Evolutionary conservation across 768 basidiomycete genomes (phyloP).

Genomic region (Lactarius sp.): DNA sequence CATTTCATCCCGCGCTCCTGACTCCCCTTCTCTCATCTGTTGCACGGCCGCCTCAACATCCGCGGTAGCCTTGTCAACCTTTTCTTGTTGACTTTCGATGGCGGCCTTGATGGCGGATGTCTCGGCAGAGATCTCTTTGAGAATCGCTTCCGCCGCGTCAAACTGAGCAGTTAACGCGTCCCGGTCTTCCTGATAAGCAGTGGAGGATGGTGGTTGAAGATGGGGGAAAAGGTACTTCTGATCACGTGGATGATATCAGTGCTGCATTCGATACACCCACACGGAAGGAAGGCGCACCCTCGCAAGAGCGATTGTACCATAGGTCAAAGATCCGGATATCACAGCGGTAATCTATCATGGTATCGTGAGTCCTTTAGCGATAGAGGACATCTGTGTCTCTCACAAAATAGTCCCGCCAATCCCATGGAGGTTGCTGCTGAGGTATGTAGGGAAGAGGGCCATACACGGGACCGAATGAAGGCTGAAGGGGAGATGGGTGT

Average conservation of each 20-base stretch:
- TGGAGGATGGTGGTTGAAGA: slow-evolving; percentile 79
- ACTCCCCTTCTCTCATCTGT: slow-evolving; percentile 75
- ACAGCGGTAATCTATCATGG: slow-evolving; percentile 79
- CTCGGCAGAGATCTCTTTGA: slow-evolving; percentile 77
- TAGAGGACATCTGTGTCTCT: slow-evolving; percentile 31
- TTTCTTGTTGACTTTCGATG: slow-evolving; percentile 71
- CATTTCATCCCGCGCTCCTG: slow-evolving; percentile 80
- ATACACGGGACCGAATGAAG: slow-evolving; percentile 42
- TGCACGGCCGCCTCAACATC: slow-evolving; percentile 68
- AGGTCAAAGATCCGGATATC: slow-evolving; percentile 79
- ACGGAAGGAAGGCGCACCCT: slow-evolving; percentile 42
- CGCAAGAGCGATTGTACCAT: slow-evolving; percentile 75
- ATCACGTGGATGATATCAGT: slow-evolving; percentile 11
- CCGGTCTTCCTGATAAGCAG: slow-evolving; percentile 86
- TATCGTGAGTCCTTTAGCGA: slow-evolving; percentile 12
- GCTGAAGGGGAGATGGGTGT: slow-evolving; percentile 21
- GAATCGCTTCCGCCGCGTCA: slow-evolving; percentile 75
- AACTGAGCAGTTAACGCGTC: slow-evolving; percentile 84
- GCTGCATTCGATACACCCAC: not conserved
- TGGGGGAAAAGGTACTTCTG: slow-evolving; percentile 92
- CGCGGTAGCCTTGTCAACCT: slow-evolving; percentile 63
- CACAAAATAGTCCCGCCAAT: slow-evolving; percentile 98
- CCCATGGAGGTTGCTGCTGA: slow-evolving; percentile 55
- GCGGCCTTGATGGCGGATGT: slow-evolving; percentile 65
- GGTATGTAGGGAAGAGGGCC: slow-evolving; percentile 41